Percentiles rank a stretch among this genome's conserved stretches.
phyloP scores from a whole-genome alignment of 139 green algal species.

The Pseudopediastrum boryanum region DNA sequence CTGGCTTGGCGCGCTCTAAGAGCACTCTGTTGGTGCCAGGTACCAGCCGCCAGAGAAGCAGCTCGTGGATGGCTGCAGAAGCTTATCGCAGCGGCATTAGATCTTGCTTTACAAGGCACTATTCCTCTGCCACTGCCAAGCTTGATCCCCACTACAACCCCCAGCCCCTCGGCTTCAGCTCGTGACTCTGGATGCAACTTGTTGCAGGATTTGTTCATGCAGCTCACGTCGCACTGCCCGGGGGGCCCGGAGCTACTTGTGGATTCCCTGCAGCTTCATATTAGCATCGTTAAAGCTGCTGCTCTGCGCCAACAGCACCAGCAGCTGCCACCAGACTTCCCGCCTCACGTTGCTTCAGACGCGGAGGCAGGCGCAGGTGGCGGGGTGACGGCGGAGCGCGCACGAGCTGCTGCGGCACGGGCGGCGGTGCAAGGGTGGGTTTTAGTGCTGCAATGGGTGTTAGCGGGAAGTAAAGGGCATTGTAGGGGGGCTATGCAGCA shows the following conservation, averaged over 20 bases:
- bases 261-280: slow-evolving; percentile 31
- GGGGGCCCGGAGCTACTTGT: slow-evolving; percentile 15
- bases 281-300: slow-evolving; percentile 1
- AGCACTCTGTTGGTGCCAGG: slow-evolving; percentile 34
- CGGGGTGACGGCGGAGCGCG: not conserved
- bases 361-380: not conserved
- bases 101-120: not conserved
- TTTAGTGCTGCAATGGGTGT: slow-evolving; percentile 37
- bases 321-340: not conserved
- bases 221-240: slow-evolving; percentile 23
- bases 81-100: slow-evolving; percentile 18
- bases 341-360: not conserved
- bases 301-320: not conserved
- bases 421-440: slow-evolving; percentile 11
- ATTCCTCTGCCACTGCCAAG: slow-evolving; percentile 20
- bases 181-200: not conserved
- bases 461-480: not conserved
- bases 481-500: not conserved
- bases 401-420: not conserved
- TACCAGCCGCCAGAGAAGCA: not conserved
- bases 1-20: slow-evolving; percentile 22
- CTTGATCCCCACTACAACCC: not conserved
- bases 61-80: slow-evolving; percentile 21
- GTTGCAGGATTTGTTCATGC: slow-evolving; percentile 16
- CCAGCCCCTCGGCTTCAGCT: not conserved